These are phyloP conservation scores for Pichia manshurica DNA, from an alignment of 805 yeast species.

Conservation along the genomic window DNA sequence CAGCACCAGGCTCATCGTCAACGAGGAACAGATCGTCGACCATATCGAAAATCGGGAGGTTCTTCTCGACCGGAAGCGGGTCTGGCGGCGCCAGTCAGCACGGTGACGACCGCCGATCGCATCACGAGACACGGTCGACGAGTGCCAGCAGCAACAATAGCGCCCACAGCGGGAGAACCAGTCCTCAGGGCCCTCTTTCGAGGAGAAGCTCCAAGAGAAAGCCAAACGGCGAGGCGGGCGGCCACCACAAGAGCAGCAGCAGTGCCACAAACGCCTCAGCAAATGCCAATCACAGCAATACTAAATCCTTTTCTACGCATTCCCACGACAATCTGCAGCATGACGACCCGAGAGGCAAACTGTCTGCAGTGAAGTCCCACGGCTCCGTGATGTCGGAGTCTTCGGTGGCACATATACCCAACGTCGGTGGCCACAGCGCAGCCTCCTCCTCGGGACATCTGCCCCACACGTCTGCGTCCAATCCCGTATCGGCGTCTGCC, in stretches of 20 bases:
- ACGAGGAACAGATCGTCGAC: slow-evolving; percentile 8
- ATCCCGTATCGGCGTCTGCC: too few species aligned
- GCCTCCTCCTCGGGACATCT: too few species aligned
- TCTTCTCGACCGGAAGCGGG: slow-evolving; percentile 3
- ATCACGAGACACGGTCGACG: too few species aligned
- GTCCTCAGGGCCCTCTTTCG: not conserved
- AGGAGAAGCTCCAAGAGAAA: not conserved
- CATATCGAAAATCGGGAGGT: slow-evolving; percentile 8
- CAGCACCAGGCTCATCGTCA: not conserved
- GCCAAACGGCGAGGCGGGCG: not conserved
- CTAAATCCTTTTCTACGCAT: not conserved
- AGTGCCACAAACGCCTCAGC: not conserved
- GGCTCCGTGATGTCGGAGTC: not conserved
- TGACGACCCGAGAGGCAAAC: not conserved
- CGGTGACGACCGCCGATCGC: too few species aligned
- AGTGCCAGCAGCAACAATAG: not conserved
- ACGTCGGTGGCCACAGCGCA: too few species aligned
- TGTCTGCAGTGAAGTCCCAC: not conserved
- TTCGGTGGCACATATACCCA: not conserved
- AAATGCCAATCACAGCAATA: not conserved
- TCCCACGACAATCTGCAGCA: not conserved
- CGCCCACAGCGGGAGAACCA: not conserved
- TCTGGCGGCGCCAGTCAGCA: too few species aligned
- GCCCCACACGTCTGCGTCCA: too few species aligned
- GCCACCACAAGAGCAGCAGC: not conserved